These are phyloP conservation scores for Tetrahymena malaccensis DNA, from an alignment of 73 alveolate species.

Conservation along the genomic window DNA sequence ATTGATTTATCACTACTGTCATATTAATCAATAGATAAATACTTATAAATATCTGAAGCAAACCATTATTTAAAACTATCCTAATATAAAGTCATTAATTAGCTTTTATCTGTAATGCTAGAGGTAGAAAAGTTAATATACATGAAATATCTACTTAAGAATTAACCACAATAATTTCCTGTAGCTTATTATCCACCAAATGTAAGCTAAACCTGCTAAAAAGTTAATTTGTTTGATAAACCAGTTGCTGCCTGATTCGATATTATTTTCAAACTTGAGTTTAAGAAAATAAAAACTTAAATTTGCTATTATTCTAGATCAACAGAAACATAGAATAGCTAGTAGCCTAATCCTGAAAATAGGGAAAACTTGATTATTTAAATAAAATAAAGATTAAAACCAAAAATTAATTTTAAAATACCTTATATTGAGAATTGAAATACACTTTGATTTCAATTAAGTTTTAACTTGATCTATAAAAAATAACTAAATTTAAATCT, in stretches of 20 bases:
- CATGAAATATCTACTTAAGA: background rate
- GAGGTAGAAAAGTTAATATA: background rate
- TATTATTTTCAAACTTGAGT: background rate
- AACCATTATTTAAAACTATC: background rate
- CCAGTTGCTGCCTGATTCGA: background rate
- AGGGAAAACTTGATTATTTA: background rate
- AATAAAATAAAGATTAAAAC: background rate
- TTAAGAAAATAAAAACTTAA: background rate
- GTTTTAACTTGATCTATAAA: background rate
- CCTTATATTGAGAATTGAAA: background rate
- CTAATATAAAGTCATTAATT: background rate
- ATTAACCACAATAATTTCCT: background rate
- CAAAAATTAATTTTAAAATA: background rate
- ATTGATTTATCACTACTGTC: background rate
- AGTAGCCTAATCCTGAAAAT: background rate
- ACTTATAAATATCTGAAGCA: background rate
- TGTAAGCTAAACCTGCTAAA: background rate
- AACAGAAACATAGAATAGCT: background rate
- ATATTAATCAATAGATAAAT: background rate
- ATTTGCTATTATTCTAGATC: background rate
- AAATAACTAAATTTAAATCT: background rate
- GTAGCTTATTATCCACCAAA: background rate
- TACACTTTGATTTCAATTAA: background rate
- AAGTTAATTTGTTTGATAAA: background rate
- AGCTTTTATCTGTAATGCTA: background rate